A percentile compares a stretch with the other conserved stretches of the same genome.
Conservation (phyloP, 805 yeast genomes). For the Kuraishia ogatae region DNA sequence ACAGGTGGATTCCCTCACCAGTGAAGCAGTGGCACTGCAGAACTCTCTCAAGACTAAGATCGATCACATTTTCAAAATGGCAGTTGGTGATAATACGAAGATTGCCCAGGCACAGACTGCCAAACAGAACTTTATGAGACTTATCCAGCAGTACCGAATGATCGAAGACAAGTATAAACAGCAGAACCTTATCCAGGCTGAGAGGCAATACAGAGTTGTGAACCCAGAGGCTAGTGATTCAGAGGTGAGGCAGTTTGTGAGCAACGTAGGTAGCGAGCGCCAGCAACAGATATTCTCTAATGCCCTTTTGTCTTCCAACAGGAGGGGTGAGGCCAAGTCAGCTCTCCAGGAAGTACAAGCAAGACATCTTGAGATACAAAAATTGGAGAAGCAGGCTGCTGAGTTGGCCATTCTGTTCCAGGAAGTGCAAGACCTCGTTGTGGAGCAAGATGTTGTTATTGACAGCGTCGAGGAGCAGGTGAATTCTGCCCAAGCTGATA, state of each 20-base stretch:
- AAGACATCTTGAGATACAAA: conserved; percentile 90
- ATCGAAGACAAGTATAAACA: conserved; percentile 83
- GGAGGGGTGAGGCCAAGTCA: conserved; percentile 92
- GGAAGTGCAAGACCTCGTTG: conserved; percentile 93
- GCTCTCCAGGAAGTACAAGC: conserved; percentile 94
- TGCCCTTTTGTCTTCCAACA: conserved; percentile 77
- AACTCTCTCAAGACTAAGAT: conserved; percentile 66
- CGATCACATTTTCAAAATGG: conserved; percentile 64
- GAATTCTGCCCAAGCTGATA: conserved; percentile 75
- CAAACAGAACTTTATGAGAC: conserved; percentile 75
- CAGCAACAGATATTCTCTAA: conserved; percentile 85
- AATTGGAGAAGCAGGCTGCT: conserved; percentile 91
- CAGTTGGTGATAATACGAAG: conserved; percentile 68
- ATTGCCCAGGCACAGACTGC: conserved; percentile 85
- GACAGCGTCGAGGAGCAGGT: conserved; percentile 78
- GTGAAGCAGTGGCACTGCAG: conserved; percentile 76
- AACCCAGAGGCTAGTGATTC: conserved; percentile 78
- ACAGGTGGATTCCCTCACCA: conserved; percentile 67
- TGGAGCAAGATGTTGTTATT: conserved; percentile 87
- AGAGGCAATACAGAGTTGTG: conserved; percentile 85
- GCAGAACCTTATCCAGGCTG: conserved; percentile 79
- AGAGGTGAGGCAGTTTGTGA: conserved; percentile 80
- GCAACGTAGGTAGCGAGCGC: conserved; percentile 55
- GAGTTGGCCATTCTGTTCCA: conserved; percentile 91
- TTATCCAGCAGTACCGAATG: conserved; percentile 80